These are phyloP conservation scores for Eragrostis nindensis DNA, from an alignment of 176 grass and related monocot species.

Conservation along the genomic window DNA sequence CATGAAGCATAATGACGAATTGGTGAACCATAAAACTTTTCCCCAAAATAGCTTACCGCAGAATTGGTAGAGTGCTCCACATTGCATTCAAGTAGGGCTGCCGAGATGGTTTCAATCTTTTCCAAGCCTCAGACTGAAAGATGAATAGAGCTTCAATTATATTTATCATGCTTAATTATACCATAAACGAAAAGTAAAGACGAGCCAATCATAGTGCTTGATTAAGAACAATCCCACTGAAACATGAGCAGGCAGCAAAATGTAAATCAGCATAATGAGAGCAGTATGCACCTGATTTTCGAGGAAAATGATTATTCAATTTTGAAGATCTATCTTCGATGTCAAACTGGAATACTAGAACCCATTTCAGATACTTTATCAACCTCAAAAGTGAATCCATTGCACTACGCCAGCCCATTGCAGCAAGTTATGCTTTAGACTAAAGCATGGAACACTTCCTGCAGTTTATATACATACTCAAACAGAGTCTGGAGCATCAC, in stretches of 20 bases:
- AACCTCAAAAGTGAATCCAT: neutral
- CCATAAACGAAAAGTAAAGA: neutral
- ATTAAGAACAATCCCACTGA: neutral
- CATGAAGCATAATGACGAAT: neutral
- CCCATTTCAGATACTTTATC: too few relatives aligned
- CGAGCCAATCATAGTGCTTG: neutral
- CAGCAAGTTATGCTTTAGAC: neutral
- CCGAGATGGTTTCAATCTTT: neutral
- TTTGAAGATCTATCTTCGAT: neutral
- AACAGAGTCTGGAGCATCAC: neutral
- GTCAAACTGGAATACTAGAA: neutral
- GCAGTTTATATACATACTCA: constrained; percentile 24
- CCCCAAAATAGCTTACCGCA: neutral
- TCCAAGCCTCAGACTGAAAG: neutral
- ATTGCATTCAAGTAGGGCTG: neutral
- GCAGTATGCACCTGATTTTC: constrained; percentile 23
- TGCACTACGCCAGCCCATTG: neutral
- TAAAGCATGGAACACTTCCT: neutral
- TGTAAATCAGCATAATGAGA: neutral
- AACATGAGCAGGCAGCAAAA: constrained; percentile 5
- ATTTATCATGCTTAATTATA: neutral
- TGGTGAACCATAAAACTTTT: neutral
- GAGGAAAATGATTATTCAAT: neutral
- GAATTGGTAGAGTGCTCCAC: neutral
- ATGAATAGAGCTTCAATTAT: neutral